These are phyloP conservation scores for Diaporthe citrichinensis DNA, from an alignment of 2,329 filamentous ascomycete genomes.

Conservation along the genomic window DNA sequence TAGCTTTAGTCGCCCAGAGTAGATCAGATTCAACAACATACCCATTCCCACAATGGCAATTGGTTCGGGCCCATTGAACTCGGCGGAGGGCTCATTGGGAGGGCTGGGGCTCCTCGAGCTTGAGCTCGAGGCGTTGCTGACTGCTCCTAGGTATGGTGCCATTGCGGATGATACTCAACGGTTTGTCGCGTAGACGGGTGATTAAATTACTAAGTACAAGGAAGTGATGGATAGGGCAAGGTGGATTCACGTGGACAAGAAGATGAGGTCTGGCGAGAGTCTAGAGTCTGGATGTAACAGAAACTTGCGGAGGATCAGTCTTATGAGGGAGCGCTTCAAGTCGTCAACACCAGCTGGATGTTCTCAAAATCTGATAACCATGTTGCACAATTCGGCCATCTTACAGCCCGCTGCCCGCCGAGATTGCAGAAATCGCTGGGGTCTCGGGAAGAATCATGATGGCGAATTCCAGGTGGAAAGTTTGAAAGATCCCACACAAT, in stretches of 20 bases:
- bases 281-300: not conserved
- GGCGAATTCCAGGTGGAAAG: not conserved
- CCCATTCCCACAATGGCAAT: constrained; percentile 11
- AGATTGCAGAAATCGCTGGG: not conserved
- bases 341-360: not conserved
- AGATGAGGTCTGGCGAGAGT: not conserved
- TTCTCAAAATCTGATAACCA: not conserved
- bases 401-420: not conserved
- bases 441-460: not conserved
- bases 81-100: constrained; percentile 60
- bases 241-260: not conserved
- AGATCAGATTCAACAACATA: not conserved
- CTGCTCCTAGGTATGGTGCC: constrained; percentile 2
- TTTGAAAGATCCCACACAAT: not conserved
- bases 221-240: not conserved
- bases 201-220: constrained; percentile 1
- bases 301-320: not conserved
- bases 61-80: constrained; percentile 46
- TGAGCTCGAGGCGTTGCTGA: constrained; percentile 62
- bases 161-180: not conserved
- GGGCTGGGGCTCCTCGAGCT: constrained; percentile 77
- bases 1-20: not conserved
- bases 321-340: not conserved
- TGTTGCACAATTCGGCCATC: not conserved
- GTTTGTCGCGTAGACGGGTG: not conserved